A percentile compares a stretch with the other conserved stretches of the same genome.
Evolutionary conservation across 2,329 filamentous ascomycete species (phyloP).

Genomic region (Ceratocystis cubensis): DNA sequence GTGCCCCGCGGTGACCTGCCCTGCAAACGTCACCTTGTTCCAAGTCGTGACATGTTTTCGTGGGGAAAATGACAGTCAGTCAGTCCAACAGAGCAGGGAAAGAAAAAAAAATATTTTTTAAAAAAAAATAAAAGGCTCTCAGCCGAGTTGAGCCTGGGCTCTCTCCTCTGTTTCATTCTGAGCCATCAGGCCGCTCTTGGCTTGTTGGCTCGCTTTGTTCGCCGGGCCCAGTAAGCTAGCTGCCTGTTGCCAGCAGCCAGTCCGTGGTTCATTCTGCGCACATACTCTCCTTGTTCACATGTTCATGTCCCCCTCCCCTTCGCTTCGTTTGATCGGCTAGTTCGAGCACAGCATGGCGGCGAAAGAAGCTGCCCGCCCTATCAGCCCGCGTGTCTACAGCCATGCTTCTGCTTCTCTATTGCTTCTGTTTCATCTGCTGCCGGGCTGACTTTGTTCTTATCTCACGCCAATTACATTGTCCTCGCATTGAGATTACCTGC

Average conservation of each 20-base stretch:
- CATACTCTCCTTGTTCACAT: background rate
- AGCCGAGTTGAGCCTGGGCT: background rate
- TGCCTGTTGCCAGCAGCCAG: too few species aligned
- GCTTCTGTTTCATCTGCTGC: too few species aligned
- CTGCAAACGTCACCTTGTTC: background rate
- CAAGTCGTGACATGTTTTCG: background rate
- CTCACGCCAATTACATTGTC: too few species aligned
- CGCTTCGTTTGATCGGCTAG: slow-evolving; percentile 5
- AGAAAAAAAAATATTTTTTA: background rate
- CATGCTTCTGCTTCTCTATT: too few species aligned
- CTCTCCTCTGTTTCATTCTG: slow-evolving; percentile 2
- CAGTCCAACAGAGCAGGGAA: too few species aligned
- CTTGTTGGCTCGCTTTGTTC: background rate
- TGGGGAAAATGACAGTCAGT: background rate
- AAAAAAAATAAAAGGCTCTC: background rate
- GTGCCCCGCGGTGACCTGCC: background rate
- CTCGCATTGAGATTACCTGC: too few species aligned
- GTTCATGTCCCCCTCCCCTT: background rate
- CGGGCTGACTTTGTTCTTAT: too few species aligned
- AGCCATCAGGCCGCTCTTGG: background rate
- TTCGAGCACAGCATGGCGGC: background rate
- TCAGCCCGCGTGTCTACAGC: too few species aligned
- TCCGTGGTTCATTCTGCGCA: background rate
- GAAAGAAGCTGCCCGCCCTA: background rate
- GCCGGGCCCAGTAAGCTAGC: too few species aligned